Evolutionary conservation across 2,329 filamentous ascomycete species (phyloP).

Genomic region (Pseudogymnoascus sp.): DNA sequence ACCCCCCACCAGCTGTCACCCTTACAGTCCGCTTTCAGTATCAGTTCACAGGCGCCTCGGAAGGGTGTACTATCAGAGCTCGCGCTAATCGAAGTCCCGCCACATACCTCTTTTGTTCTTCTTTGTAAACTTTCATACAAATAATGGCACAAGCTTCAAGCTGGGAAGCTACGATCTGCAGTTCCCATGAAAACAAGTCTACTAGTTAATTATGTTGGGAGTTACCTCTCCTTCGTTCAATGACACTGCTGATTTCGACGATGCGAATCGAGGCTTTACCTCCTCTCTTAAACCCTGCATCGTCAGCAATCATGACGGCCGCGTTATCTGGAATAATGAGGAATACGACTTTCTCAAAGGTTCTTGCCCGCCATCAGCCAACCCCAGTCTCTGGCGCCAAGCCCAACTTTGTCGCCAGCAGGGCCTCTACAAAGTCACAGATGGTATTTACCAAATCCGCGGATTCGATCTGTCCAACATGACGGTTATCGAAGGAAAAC

Average conservation of each 20-base stretch:
- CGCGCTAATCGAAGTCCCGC: no score
- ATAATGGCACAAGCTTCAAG: no score
- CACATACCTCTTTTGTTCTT: no score
- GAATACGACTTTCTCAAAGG: constrained; percentile 27
- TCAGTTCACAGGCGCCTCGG: no score
- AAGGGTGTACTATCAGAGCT: no score
- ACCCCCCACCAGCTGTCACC: no score
- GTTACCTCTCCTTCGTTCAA: no score
- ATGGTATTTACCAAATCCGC: constrained; percentile 34
- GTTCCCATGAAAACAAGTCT: no score
- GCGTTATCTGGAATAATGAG: constrained; percentile 28
- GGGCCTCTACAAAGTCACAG: constrained; percentile 31
- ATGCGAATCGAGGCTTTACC: background rate
- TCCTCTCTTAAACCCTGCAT: background rate
- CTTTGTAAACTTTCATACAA: no score
- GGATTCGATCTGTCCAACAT: constrained; percentile 35
- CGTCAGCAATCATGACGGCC: background rate
- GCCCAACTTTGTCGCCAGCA: constrained; percentile 27
- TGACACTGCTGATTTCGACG: background rate
- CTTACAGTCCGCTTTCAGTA: no score
- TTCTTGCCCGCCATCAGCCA: constrained; percentile 24
- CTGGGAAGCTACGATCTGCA: no score
- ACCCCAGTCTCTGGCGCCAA: constrained; percentile 32
- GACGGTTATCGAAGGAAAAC: constrained; percentile 32
- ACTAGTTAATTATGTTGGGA: no score